Evolutionary conservation across 805 yeast genomes (phyloP).

Genomic region (Pichia deserticola): DNA sequence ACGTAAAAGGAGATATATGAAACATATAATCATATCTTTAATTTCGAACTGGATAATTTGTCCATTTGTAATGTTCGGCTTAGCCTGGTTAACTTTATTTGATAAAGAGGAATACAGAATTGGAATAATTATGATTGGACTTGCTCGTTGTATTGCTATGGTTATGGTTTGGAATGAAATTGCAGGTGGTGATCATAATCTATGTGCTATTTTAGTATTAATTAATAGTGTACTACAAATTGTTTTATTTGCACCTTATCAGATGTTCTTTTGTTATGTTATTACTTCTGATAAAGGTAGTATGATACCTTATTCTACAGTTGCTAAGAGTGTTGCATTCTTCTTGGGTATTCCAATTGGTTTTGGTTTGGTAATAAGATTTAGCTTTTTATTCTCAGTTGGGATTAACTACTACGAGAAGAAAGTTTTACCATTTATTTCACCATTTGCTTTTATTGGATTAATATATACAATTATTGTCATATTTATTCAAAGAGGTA

Average conservation of each 20-base stretch:
- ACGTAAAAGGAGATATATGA: constrained; percentile 16
- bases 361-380: constrained; percentile 37
- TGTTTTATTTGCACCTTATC: constrained; percentile 45
- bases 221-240: constrained; percentile 45
- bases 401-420: constrained; percentile 29
- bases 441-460: constrained; percentile 46
- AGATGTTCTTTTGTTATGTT: constrained; percentile 39
- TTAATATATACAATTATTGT: constrained; percentile 45
- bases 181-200: constrained; percentile 42
- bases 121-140: constrained; percentile 53
- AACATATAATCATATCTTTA: constrained; percentile 33
- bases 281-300: constrained; percentile 26
- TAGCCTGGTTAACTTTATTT: constrained; percentile 46
- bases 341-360: constrained; percentile 49
- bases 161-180: constrained; percentile 52
- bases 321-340: constrained; percentile 42
- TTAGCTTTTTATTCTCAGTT: constrained; percentile 20
- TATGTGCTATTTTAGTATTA: constrained; percentile 47
- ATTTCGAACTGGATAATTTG: constrained; percentile 49
- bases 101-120: constrained; percentile 41
- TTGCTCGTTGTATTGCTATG: constrained; percentile 59
- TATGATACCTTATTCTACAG: constrained; percentile 29
- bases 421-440: constrained; percentile 33
- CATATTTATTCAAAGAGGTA: constrained; percentile 44
- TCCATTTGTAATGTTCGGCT: constrained; percentile 49